phyloP scores from a whole-genome alignment of 2,329 filamentous ascomycete genomes.

The Ceratocystis destructans region DNA sequence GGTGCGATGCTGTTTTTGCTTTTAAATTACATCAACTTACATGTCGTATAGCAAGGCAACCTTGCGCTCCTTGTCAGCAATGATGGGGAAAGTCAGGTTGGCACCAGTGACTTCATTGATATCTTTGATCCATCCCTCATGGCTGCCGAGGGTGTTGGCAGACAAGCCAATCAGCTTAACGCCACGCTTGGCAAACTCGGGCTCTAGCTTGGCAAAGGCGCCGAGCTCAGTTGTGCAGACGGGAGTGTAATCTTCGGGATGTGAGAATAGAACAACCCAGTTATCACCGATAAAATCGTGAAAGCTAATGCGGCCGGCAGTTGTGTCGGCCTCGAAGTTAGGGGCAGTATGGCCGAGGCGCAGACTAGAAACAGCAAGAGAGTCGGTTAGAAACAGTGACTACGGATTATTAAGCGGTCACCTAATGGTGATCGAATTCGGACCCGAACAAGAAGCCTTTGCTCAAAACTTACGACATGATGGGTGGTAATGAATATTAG shows the following conservation, averaged over 20 bases:
- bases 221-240: constrained; percentile 94
- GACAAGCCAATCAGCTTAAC: constrained; percentile 86
- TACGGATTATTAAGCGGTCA: not conserved
- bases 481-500: constrained; percentile 7
- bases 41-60: constrained; percentile 68
- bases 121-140: constrained; percentile 83
- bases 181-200: constrained; percentile 72
- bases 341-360: constrained; percentile 55
- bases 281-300: constrained; percentile 66
- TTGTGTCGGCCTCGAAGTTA: constrained; percentile 75
- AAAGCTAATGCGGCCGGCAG: constrained; percentile 64
- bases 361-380: constrained; percentile 27
- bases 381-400: not conserved
- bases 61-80: constrained; percentile 65
- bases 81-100: constrained; percentile 62
- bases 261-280: constrained; percentile 74
- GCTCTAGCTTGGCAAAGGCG: constrained; percentile 77
- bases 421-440: too few relatives aligned
- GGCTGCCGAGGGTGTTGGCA: constrained; percentile 72
- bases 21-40: constrained; percentile 31
- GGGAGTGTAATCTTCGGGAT: constrained; percentile 83
- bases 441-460: not conserved
- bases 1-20: not conserved
- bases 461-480: constrained; percentile 17
- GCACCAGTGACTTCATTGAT: constrained; percentile 65